These are phyloP conservation scores for Ceratocystis destructans DNA, from an alignment of 2,329 filamentous ascomycete species.

Conservation along the genomic window DNA sequence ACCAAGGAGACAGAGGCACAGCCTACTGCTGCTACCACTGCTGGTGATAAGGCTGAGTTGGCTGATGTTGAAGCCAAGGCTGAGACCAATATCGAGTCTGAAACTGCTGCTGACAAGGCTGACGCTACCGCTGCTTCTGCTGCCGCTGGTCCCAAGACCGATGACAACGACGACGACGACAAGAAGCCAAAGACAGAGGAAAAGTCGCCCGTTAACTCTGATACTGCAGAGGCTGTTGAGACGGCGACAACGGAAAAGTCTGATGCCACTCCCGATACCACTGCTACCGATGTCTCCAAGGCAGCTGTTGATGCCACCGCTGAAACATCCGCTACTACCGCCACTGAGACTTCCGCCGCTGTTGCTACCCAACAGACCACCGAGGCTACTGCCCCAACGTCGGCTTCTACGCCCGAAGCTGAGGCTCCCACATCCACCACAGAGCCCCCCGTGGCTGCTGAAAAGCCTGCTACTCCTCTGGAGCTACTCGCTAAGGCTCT, in stretches of 20 bases:
- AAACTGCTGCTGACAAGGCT: neutral
- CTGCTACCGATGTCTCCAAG: neutral
- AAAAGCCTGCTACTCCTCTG: conserved; percentile 30
- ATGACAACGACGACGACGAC: neutral
- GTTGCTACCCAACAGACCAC: neutral
- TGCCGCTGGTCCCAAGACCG: neutral
- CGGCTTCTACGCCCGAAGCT: conserved; percentile 7
- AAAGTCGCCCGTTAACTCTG: too few species aligned
- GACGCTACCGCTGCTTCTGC: neutral
- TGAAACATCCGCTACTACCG: neutral
- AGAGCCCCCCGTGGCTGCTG: neutral
- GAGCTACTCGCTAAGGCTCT: conserved; percentile 45
- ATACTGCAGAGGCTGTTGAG: too few species aligned
- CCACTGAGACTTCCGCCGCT: neutral
- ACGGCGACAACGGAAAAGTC: neutral
- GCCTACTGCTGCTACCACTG: neutral
- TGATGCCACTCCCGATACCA: conserved; percentile 13
- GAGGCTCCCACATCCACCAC: conserved; percentile 17
- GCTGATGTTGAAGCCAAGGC: neutral
- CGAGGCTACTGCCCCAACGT: neutral
- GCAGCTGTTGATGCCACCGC: neutral
- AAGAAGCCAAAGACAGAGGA: neutral
- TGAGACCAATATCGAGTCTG: neutral
- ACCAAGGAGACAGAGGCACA: neutral
- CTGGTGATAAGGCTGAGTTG: neutral